phyloP scores from a whole-genome alignment of 2,329 filamentous ascomycete species.

The Sphaceloma murrayae region DNA sequence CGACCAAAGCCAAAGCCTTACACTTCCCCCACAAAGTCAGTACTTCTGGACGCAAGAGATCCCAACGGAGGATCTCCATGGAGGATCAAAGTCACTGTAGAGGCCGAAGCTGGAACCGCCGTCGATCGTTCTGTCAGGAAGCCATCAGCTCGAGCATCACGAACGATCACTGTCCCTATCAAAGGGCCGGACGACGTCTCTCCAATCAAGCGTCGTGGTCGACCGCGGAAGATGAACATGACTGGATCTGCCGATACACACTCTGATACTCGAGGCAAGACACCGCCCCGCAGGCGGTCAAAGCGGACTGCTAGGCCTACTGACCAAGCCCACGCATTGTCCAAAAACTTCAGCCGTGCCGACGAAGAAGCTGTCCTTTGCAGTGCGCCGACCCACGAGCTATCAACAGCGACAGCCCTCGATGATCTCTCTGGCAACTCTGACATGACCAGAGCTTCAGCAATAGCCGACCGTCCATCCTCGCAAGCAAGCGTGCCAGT shows the following conservation, averaged over 20 bases:
- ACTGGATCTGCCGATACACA: neutral
- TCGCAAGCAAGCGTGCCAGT: too few species aligned
- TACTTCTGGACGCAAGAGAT: slow-evolving; percentile 36
- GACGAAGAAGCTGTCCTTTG: too few species aligned
- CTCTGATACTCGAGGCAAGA: neutral
- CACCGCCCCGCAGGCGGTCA: neutral
- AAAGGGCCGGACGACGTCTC: slow-evolving; percentile 31
- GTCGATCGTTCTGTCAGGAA: slow-evolving; percentile 22
- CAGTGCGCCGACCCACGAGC: too few species aligned
- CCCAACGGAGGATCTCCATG: slow-evolving; percentile 35
- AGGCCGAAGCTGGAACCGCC: slow-evolving; percentile 34
- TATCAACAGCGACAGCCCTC: too few species aligned
- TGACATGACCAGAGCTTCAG: too few species aligned
- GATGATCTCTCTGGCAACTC: too few species aligned
- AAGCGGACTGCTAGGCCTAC: neutral
- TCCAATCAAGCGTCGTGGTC: slow-evolving; percentile 31
- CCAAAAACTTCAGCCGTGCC: too few species aligned
- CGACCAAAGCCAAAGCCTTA: slow-evolving; percentile 22
- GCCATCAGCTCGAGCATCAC: slow-evolving; percentile 21
- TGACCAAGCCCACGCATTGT: too few species aligned
- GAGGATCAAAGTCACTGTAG: slow-evolving; percentile 43
- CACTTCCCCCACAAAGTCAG: slow-evolving; percentile 36
- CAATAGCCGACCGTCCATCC: too few species aligned
- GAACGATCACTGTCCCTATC: slow-evolving; percentile 34
- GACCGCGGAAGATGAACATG: slow-evolving; percentile 29